Percentiles rank a stretch among this genome's conserved stretches.
Evolutionary conservation across 306 rosid species (phyloP).

Genomic region (Gastrolobium bilobum): DNA sequence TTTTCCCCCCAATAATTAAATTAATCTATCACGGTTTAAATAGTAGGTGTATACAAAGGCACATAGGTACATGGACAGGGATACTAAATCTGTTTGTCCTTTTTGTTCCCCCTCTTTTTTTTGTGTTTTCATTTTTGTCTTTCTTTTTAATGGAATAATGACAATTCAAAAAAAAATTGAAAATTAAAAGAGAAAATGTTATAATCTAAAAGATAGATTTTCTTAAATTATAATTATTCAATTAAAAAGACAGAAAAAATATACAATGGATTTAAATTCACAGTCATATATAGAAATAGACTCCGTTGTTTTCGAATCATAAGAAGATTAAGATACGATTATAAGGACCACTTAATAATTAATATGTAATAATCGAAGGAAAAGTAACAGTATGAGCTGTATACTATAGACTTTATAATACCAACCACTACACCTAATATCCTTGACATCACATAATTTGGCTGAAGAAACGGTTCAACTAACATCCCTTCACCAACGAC

Average conservation of each 20-base stretch:
- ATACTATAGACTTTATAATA: constrained; percentile 51
- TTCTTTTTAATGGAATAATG: no score
- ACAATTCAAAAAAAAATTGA: no score
- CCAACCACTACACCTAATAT: constrained; percentile 68
- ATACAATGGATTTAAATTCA: no score
- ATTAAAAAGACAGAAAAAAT: no score
- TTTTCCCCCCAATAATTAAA: neutral
- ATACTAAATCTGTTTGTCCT: neutral
- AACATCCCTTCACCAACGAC: constrained; percentile 48
- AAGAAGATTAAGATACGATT: neutral
- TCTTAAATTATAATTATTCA: no score
- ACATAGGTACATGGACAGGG: neutral
- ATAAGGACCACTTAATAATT: constrained; percentile 39
- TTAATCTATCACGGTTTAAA: neutral
- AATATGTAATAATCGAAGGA: constrained; percentile 6
- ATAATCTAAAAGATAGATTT: no score
- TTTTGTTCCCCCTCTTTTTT: no score
- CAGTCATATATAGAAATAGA: neutral
- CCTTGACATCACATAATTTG: constrained; percentile 51
- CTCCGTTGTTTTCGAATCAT: neutral
- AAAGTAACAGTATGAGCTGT: constrained; percentile 43
- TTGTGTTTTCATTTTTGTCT: no score
- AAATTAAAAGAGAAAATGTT: no score
- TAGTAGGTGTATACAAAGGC: neutral
- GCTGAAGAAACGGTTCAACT: constrained; percentile 66